Conservation (phyloP, 2,329 filamentous ascomycete species). For the Metarhizium humberi region DNA sequence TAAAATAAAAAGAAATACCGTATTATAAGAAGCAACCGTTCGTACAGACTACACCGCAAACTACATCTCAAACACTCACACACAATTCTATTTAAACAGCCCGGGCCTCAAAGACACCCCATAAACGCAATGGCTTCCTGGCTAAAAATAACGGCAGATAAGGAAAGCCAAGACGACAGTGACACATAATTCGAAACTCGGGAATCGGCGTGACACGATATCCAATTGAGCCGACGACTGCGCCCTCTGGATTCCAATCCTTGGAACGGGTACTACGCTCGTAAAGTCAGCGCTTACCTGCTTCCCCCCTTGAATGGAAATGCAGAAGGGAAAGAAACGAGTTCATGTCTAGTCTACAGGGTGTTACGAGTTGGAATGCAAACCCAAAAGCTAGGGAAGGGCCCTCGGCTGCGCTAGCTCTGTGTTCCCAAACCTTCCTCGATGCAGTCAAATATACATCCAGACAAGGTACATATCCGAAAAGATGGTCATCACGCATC, state of each 20-base stretch:
- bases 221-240: not conserved
- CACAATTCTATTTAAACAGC: no score
- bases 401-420: not conserved
- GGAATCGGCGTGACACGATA: not conserved
- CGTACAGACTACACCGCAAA: no score
- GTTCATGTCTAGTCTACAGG: not conserved
- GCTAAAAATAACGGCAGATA: not conserved
- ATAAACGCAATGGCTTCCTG: no score
- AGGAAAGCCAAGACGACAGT: not conserved
- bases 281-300: not conserved
- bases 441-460: not conserved
- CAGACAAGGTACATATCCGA: not conserved
- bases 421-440: not conserved
- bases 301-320: not conserved
- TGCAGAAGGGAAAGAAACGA: not conserved
- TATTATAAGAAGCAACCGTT: no score
- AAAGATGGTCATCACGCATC: not conserved
- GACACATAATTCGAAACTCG: not conserved
- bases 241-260: not conserved
- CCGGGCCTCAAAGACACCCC: no score
- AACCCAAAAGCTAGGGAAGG: not conserved
- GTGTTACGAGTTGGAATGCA: not conserved
- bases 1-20: no score
- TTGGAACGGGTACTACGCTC: not conserved
- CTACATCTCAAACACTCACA: no score